Conservation (phyloP, 371 early-diverging fungal species). For the Lichtheimia corymbifera region DNA sequence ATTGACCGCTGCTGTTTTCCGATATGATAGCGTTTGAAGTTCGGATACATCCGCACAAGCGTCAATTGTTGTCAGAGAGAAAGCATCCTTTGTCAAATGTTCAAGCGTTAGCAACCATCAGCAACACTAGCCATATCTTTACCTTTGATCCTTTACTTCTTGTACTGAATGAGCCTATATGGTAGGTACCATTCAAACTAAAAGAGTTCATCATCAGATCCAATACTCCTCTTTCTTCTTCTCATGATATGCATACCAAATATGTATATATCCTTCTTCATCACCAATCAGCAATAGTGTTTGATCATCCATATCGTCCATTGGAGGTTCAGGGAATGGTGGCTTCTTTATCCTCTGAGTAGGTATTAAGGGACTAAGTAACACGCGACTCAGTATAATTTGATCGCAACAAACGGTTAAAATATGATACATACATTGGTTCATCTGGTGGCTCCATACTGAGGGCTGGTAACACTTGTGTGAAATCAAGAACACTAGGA, state of each 20-base stretch:
- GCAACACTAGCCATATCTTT: neutral
- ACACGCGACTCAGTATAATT: neutral
- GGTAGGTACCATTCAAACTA: conserved; percentile 9
- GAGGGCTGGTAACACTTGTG: conserved; percentile 1
- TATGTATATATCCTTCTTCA: conserved; percentile 2
- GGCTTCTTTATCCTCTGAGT: conserved; percentile 1
- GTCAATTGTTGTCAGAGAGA: too few relatives aligned
- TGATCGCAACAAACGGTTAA: too few relatives aligned
- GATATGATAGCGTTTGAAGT: neutral
- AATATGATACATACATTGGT: conserved; percentile 2
- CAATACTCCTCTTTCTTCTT: neutral
- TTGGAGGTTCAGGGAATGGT: conserved; percentile 11
- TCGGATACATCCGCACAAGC: too few relatives aligned
- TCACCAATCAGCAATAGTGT: conserved; percentile 9
- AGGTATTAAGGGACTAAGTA: conserved; percentile 3
- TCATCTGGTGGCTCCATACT: conserved; percentile 11
- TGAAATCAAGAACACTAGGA: conserved; percentile 4
- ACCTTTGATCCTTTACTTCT: neutral
- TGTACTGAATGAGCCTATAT: conserved; percentile 4
- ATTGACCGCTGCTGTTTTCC: neutral
- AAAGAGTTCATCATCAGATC: neutral
- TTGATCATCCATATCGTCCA: neutral
- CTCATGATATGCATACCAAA: neutral
- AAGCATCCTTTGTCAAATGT: neutral
- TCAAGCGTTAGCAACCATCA: neutral